Conservation (phyloP, 768 basidiomycete genomes). For the Podaxis sp. region DNA sequence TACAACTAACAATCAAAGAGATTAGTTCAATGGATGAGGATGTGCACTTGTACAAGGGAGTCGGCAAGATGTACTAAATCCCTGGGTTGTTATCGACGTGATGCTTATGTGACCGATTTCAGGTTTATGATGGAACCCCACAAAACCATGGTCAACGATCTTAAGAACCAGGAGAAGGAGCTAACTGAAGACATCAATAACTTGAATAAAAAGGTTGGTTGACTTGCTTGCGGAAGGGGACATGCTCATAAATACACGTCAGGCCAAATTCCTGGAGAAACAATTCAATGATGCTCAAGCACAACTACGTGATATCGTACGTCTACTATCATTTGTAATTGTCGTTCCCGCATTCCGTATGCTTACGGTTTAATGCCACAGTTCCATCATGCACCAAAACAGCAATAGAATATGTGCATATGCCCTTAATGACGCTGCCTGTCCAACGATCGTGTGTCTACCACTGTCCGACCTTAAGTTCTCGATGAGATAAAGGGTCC, state of each 20-base stretch:
- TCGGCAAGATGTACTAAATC: constrained; percentile 89
- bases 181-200: constrained; percentile 79
- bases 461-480: background rate
- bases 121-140: constrained; percentile 94
- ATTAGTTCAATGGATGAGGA: constrained; percentile 68
- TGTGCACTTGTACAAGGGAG: constrained; percentile 88
- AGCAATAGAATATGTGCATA: constrained; percentile 23
- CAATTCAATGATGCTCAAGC: constrained; percentile 88
- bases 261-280: constrained; percentile 93
- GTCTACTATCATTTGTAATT: constrained; percentile 24
- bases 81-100: constrained; percentile 7
- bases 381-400: constrained; percentile 57
- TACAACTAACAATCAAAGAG: constrained; percentile 88
- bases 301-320: constrained; percentile 83
- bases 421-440: background rate
- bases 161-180: constrained; percentile 79
- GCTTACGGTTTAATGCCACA: constrained; percentile 23
- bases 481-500: background rate
- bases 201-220: constrained; percentile 79
- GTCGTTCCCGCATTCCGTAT: background rate
- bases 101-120: background rate
- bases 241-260: background rate
- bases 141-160: constrained; percentile 71
- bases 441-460: background rate
- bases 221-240: background rate